Evolutionary conservation across 1,139 yeast species (phyloP).

Genomic region (Pichia sp.): DNA sequence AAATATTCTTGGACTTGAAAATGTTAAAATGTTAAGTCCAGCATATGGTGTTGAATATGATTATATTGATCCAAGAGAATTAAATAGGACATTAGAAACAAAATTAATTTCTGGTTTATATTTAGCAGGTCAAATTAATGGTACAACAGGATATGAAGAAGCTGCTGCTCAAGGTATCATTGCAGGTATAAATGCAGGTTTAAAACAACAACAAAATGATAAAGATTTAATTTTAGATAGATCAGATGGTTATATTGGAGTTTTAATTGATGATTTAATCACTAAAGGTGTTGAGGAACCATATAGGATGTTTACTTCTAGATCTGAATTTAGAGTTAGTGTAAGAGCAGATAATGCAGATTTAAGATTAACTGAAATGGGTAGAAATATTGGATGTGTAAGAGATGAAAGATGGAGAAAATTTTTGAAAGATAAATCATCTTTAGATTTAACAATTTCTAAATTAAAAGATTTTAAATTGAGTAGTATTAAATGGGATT

Average conservation of each 20-base stretch:
- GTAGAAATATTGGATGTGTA: slow-evolving; percentile 63
- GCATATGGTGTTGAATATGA: slow-evolving; percentile 99
- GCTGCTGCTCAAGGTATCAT: slow-evolving; percentile 96
- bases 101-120: slow-evolving; percentile 71
- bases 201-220: slow-evolving; percentile 33
- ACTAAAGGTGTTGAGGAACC: slow-evolving; percentile 98
- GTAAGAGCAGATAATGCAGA: slow-evolving; percentile 95
- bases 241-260: slow-evolving; percentile 87
- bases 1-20: slow-evolving; percentile 83
- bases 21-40: slow-evolving; percentile 82
- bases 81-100: slow-evolving; percentile 73
- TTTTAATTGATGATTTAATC: slow-evolving; percentile 84
- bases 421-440: slow-evolving; percentile 40
- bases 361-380: slow-evolving; percentile 65
- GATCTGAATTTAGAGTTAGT: slow-evolving; percentile 87
- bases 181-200: slow-evolving; percentile 93
- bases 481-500: slow-evolving; percentile 60
- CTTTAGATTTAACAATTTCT: slow-evolving; percentile 40
- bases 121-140: slow-evolving; percentile 96
- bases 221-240: slow-evolving; percentile 55
- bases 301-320: slow-evolving; percentile 93
- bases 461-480: slow-evolving; percentile 41
- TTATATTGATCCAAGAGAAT: slow-evolving; percentile 88
- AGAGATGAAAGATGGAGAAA: slow-evolving; percentile 50
- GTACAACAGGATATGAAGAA: slow-evolving; percentile 98